Evolutionary conservation across 208 protist species (phyloP), one percentile per base, ranked within the genome.

Genomic region (Crithidia mellificae): DNA sequence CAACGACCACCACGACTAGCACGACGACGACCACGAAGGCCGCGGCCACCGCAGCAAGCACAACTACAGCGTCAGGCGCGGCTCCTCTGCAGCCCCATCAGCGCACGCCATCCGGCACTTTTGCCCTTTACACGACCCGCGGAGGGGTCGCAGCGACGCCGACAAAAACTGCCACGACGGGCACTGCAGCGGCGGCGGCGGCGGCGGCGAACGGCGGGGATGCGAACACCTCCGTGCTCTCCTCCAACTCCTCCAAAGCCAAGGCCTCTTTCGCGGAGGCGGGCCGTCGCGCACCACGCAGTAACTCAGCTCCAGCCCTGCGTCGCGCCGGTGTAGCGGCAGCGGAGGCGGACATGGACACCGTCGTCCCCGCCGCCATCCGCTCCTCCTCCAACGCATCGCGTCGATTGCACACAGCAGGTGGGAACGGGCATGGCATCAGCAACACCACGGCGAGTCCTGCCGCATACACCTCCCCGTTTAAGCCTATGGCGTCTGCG

Each of bases 71-170:
- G n/a, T n/a, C n/a, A n/a, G n/a, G n/a, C n/a, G n/a, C n/a, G n/a
- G n/a, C n/a, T n/a, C n/a, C 53, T 30, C 52, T 17, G 8, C 54
- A 39, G 58, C 49, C 19, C 34, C 68, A 41, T 38, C 36, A 41
- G 7, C 61, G 51, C 68, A 73, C 51, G 0, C 41, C 58, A 11
- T 58, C 66, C 11, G 36, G 38, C 12, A n/a, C 39, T 20, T 30
- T 66, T 27, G 12, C 41, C 24, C 3, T 64, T 47, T 66, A 73
- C 68, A 66, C 58, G 0, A 66, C 58, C 0, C 58, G 58, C 7
- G 68, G 51, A 8, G 51, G 49, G 19, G 44, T 34, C 22, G 24
- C 47, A 49, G n/a, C n/a, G n/a, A n/a, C n/a, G n/a, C n/a, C n/a
- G n/a, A 49, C 12, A 5, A 49, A 30, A 11, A 24, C 47, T 30